These are phyloP conservation scores for Quercus parvula DNA, from an alignment of 306 rosid species.

Conservation along the genomic window DNA sequence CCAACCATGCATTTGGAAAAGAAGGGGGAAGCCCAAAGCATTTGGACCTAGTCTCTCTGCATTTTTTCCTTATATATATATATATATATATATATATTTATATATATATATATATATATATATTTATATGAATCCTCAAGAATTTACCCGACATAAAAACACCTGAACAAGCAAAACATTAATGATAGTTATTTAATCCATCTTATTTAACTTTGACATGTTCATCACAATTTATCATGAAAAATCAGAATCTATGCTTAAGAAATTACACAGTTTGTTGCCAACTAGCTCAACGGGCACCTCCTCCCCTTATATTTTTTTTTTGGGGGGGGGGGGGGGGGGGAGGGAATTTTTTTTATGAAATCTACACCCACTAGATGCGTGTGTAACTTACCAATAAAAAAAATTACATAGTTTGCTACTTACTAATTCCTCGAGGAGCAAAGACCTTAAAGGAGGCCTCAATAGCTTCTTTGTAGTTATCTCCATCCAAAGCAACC, in stretches of 20 bases:
- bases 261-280: too few species aligned
- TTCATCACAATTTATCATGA: not conserved
- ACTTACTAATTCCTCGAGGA: conserved; percentile 87
- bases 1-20: not conserved
- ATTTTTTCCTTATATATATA: not conserved
- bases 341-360: too few species aligned
- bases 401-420: not conserved
- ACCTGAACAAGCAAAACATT: not conserved
- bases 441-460: conserved; percentile 93
- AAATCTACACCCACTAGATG: too few species aligned
- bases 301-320: too few species aligned
- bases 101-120: not conserved
- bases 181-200: not conserved
- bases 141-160: not conserved
- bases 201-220: not conserved
- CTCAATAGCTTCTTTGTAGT: conserved; percentile 91
- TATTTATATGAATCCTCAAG: not conserved
- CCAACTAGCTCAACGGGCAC: too few species aligned
- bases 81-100: not conserved
- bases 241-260: not conserved
- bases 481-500: conserved; percentile 83
- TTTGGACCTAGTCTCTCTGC: not conserved
- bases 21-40: not conserved
- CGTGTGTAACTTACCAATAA: not conserved
- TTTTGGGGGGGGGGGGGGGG: too few species aligned